These are phyloP conservation scores for Populus hybrid DNA, from an alignment of 441 rosid genomes.

Conservation along the genomic window DNA sequence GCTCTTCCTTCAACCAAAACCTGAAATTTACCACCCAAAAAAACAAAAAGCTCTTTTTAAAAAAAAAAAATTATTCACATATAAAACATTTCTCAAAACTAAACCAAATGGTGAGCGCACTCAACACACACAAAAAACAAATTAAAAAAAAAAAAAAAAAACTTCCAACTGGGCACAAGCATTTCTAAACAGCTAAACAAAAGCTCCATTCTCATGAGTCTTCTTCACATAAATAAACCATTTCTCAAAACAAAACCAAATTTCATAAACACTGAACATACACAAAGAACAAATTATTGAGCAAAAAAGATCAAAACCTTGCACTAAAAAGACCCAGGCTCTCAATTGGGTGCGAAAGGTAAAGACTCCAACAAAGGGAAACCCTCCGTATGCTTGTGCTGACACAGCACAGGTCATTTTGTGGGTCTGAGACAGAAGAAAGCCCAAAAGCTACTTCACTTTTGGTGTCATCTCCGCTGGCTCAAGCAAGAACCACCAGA, in stretches of 20 bases:
- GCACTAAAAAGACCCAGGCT: neutral
- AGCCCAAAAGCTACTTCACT: too few relatives aligned
- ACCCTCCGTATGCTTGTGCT: neutral
- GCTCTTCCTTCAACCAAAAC: slow-evolving; percentile 90
- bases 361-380: neutral
- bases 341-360: neutral
- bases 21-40: slow-evolving; percentile 33
- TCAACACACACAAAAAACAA: too few relatives aligned
- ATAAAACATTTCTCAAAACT: too few relatives aligned
- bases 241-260: neutral
- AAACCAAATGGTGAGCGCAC: too few relatives aligned
- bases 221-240: neutral
- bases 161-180: neutral
- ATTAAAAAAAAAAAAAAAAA: too few relatives aligned
- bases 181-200: neutral
- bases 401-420: neutral
- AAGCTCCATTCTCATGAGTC: neutral
- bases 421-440: neutral
- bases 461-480: too few relatives aligned
- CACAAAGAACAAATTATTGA: neutral
- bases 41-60: neutral
- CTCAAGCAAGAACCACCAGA: too few relatives aligned
- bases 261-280: neutral
- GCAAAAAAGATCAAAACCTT: neutral
- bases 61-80: too few relatives aligned